phyloP scores from a whole-genome alignment of 139 green algal species.

The Chlorella sp. region DNA sequence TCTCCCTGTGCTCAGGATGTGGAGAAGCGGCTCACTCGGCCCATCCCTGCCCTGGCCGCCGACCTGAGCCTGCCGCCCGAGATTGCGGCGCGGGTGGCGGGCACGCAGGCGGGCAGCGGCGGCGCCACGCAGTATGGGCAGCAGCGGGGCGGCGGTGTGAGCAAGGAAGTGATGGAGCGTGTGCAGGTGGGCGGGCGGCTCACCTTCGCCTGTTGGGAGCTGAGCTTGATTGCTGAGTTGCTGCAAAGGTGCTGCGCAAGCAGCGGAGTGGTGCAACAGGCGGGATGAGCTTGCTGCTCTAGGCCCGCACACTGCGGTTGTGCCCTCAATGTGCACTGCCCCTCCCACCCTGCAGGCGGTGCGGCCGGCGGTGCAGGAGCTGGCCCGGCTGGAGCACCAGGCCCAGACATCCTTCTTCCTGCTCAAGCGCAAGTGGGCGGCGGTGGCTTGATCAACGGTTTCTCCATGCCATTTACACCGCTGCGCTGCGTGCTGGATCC shows the following conservation, averaged over 20 bases:
- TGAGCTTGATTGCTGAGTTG: too few relatives aligned
- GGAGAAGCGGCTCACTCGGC: conserved; percentile 64
- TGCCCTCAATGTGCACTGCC: too few relatives aligned
- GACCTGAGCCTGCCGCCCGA: conserved; percentile 72
- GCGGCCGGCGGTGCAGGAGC: conserved; percentile 58
- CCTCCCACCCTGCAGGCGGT: conserved; percentile 62
- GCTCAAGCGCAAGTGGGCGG: conserved; percentile 56
- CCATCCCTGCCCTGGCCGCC: conserved; percentile 52
- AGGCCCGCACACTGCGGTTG: too few relatives aligned
- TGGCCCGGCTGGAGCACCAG: conserved; percentile 71
- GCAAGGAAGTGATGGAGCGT: conserved; percentile 7
- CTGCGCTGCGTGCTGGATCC: too few relatives aligned
- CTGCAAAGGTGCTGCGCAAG: too few relatives aligned
- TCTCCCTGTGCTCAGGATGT: conserved; percentile 49
- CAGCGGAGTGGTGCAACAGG: too few relatives aligned
- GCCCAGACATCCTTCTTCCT: conserved; percentile 74
- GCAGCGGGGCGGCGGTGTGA: conserved; percentile 24
- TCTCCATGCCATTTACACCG: too few relatives aligned
- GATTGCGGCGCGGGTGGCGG: conserved; percentile 40
- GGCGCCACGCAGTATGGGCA: conserved; percentile 27
- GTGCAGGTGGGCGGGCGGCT: conserved; percentile 24
- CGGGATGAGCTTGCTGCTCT: too few relatives aligned
- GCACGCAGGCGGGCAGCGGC: conserved; percentile 33
- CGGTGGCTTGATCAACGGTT: not conserved
- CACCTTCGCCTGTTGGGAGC: not conserved